Conservation (phyloP, 2,329 filamentous ascomycete genomes). For the Corynespora cassiicola region DNA sequence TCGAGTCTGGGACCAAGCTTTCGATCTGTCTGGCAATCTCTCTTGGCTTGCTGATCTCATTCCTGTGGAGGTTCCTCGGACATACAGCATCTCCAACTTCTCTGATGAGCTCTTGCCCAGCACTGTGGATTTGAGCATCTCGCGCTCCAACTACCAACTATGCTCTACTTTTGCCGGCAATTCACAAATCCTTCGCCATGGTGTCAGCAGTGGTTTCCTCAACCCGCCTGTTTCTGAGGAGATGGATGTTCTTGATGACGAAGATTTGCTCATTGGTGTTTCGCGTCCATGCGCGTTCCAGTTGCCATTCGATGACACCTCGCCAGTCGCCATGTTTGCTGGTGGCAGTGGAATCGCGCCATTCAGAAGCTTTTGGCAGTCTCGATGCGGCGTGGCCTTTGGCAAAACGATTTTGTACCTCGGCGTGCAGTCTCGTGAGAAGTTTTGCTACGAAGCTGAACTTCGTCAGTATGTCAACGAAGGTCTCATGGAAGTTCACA, state of each 20-base stretch:
- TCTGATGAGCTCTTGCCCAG: conserved; percentile 59
- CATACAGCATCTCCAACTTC: conserved; percentile 51
- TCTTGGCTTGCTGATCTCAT: conserved; percentile 27
- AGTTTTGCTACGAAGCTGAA: conserved; percentile 30
- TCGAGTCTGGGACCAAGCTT: conserved; percentile 32
- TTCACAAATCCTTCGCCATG: conserved; percentile 43
- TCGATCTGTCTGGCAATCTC: conserved; percentile 23
- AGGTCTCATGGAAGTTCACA: conserved; percentile 60
- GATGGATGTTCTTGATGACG: conserved; percentile 45
- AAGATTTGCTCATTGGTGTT: conserved; percentile 60
- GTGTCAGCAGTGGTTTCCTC: conserved; percentile 62
- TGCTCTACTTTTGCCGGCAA: conserved; percentile 38
- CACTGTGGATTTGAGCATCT: conserved; percentile 60
- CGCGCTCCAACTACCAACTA: conserved; percentile 59
- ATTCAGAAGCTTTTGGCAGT: conserved; percentile 32
- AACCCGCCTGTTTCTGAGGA: conserved; percentile 55
- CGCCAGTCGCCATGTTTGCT: conserved; percentile 61
- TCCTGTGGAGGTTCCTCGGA: conserved; percentile 28
- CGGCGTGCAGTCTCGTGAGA: conserved; percentile 27
- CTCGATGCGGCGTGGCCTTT: conserved; percentile 23
- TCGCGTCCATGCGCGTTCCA: conserved; percentile 61
- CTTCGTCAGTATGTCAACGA: conserved; percentile 45
- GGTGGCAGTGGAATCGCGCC: conserved; percentile 46
- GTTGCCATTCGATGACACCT: conserved; percentile 57
- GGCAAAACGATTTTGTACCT: conserved; percentile 28